phyloP scores from a whole-genome alignment of 73 alveolate genomes.

The Diophrys sp. region DNA sequence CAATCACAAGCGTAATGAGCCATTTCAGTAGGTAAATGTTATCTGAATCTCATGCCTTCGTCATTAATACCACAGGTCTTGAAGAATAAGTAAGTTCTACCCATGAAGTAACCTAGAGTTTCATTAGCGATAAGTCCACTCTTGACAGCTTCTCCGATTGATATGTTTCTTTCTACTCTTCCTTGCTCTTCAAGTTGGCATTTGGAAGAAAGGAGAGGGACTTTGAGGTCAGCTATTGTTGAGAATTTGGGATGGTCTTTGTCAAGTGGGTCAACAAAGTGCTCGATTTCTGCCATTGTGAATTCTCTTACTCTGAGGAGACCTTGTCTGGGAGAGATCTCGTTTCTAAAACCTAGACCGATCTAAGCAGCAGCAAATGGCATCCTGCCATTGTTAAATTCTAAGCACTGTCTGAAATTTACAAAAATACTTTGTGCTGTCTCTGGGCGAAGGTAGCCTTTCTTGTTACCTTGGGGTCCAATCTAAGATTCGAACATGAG shows the following conservation, averaged over 20 bases:
- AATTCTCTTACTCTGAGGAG: slow-evolving; percentile 97
- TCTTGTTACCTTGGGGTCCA: slow-evolving; percentile 96
- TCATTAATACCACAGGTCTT: slow-evolving; percentile 77
- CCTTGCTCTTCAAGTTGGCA: slow-evolving; percentile 49
- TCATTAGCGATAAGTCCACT: slow-evolving; percentile 86
- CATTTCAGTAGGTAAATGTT: slow-evolving; percentile 98
- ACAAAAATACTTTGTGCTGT: slow-evolving; percentile 99
- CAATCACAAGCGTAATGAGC: slow-evolving; percentile 99
- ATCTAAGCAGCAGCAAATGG: slow-evolving; percentile 99
- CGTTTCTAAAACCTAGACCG: slow-evolving; percentile 99
- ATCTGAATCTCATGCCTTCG: slow-evolving; percentile 95
- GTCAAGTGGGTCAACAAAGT: slow-evolving; percentile 94
- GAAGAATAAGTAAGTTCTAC: slow-evolving; percentile 88
- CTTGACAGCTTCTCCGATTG: slow-evolving; percentile 90
- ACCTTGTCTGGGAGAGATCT: slow-evolving; percentile 98
- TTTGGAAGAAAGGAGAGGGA: slow-evolving; percentile 83
- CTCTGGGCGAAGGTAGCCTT: slow-evolving; percentile 97
- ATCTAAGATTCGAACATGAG: slow-evolving; percentile 97
- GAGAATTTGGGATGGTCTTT: slow-evolving; percentile 89
- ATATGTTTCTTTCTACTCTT: slow-evolving; percentile 36
- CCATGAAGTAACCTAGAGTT: slow-evolving; percentile 98
- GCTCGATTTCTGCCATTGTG: slow-evolving; percentile 99
- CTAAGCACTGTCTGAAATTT: slow-evolving; percentile 91
- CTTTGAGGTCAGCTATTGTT: slow-evolving; percentile 62
- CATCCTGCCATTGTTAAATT: slow-evolving; percentile 91